Conservation (phyloP, 2,329 filamentous ascomycete genomes). For the Pseudogymnoascus sp. region DNA sequence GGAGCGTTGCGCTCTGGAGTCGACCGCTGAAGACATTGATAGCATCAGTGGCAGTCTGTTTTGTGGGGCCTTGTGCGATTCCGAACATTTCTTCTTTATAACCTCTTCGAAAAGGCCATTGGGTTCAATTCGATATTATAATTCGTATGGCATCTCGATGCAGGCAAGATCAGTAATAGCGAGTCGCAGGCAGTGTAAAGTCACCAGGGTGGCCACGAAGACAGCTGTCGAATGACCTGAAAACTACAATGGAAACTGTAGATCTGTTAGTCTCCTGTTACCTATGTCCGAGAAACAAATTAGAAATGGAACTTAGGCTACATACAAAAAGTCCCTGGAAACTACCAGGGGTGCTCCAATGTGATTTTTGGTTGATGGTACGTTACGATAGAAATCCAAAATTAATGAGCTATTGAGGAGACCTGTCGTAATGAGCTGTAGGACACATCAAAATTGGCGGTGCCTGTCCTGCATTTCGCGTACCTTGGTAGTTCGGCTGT, state of each 20-base stretch:
- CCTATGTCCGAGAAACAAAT: not conserved
- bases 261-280: not conserved
- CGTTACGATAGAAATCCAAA: not conserved
- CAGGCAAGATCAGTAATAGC: not conserved
- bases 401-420: not conserved
- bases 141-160: conserved; percentile 1
- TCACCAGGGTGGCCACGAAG: not conserved
- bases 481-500: not conserved
- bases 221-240: not conserved
- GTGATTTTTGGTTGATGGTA: not conserved
- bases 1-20: conserved; percentile 77
- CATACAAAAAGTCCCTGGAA: not conserved
- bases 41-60: conserved; percentile 92
- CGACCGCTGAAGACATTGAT: conserved; percentile 85
- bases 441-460: not conserved
- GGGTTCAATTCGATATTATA: not conserved
- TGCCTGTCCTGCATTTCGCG: conserved; percentile 6
- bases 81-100: conserved; percentile 45
- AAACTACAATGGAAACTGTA: not conserved
- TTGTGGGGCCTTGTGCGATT: conserved; percentile 68
- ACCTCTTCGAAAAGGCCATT: conserved; percentile 1
- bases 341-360: not conserved
- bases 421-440: conserved; percentile 1
- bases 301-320: not conserved
- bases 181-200: not conserved